Base-by-base conservation (phyloP, 75 land plant species). In the Picea sitchensis region DNA sequence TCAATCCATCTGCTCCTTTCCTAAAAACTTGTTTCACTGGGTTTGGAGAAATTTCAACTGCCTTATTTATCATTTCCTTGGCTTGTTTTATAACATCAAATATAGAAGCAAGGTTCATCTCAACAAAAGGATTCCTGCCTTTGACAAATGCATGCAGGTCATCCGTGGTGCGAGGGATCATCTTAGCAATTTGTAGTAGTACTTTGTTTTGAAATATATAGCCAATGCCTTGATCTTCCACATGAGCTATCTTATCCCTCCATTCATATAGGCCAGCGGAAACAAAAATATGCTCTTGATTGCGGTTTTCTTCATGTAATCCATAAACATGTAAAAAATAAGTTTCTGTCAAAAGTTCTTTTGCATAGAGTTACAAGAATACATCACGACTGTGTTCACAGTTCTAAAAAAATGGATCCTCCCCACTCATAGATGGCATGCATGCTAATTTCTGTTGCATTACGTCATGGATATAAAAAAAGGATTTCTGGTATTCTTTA, bases 211-310 rank as follows among this genome's bases (percentile, higher is more conserved):
- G 98, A 61, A 96, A 82, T 65, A 96, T 81, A 68, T 90, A 96
- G 30, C 98, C 98, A 83, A 96, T 96, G 75, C 98, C 93, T 78
- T 96, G 96, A 89, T 96, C 98, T 85, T 91, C 91, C 18, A 75
- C 80, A 47, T 96, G 92, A 14, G 93, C 95, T 75, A 93, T 71
- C 58, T 61, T 68, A 86, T 96, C 98, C 80, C 98, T 90, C 98
- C 98, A 96, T 63, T 83, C 83, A 87, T 82, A 91, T 14, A 96
- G 84, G 4, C 86, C 95, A 83, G 98, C 87, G 82, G 88, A 89
- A 76, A 93, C 79, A 4, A 93, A 88, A 65, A 95, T 93, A 77
- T 95, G 95, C 65, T 88, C 67, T 64, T 93, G 78, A 58, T 84
- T 81, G 32, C 91, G 80, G 57, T 85, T 79, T 75, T 84, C 87